Percentiles rank a stretch among this genome's conserved stretches.
These are phyloP conservation scores for Trametes elegans DNA, from an alignment of 768 basidiomycete species.

Conservation along the genomic window DNA sequence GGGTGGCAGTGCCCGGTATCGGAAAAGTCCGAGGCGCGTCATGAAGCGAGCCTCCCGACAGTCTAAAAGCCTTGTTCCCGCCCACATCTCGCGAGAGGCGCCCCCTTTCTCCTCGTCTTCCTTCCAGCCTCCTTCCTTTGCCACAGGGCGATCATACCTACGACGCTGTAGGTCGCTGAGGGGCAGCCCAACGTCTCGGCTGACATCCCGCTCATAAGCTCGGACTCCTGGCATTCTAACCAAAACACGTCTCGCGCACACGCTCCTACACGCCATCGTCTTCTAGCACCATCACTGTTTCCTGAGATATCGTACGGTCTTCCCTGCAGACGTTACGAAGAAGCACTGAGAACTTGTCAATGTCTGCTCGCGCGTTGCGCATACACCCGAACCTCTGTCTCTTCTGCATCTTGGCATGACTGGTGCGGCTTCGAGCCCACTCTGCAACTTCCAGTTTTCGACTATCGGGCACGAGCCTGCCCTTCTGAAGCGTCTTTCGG, in stretches of 20 bases:
- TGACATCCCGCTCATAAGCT: background rate
- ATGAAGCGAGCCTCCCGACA: no score
- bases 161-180: background rate
- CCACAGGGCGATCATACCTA: background rate
- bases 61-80: background rate
- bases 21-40: background rate
- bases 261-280: background rate
- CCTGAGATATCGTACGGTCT: background rate
- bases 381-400: background rate
- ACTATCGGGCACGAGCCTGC: slow-evolving; percentile 54
- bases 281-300: background rate
- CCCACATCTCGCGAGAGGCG: background rate
- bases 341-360: background rate
- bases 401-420: slow-evolving; percentile 9
- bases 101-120: background rate
- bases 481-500: slow-evolving; percentile 50
- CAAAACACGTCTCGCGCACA: background rate
- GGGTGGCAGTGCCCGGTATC: background rate
- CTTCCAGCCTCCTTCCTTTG: background rate
- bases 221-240: no score
- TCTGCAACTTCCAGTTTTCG: slow-evolving; percentile 47
- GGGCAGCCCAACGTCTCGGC: background rate
- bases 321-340: no score
- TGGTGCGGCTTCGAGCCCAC: slow-evolving; percentile 13
- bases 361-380: background rate